Evolutionary conservation across 306 rosid genomes (phyloP).

Genomic region (Quercus robur): DNA sequence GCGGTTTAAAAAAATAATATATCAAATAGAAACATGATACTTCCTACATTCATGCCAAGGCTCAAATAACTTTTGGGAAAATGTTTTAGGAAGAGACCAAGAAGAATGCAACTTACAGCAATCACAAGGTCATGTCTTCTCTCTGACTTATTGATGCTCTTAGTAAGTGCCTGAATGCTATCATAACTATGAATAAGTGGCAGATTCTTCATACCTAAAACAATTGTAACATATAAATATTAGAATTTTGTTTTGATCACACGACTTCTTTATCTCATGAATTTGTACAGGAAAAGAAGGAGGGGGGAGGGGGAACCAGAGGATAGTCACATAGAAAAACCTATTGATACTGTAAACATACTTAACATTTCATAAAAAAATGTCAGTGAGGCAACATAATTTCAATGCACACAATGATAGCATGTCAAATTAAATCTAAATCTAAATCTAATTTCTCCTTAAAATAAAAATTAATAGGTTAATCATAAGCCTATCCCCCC

Average conservation of each 20-base stretch:
- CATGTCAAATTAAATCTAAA: background rate
- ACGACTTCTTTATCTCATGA: background rate
- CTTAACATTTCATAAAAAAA: background rate
- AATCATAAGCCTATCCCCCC: background rate
- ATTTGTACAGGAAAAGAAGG: background rate
- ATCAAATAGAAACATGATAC: background rate
- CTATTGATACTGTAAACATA: background rate
- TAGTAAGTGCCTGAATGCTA: conserved; percentile 68
- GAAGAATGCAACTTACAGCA: conserved; percentile 71
- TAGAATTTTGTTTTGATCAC: conserved; percentile 5
- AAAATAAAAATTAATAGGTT: background rate
- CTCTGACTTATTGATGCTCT: conserved; percentile 62
- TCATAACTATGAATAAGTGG: conserved; percentile 96
- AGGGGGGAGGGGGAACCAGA: background rate
- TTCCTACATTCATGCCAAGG: background rate
- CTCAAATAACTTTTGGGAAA: background rate
- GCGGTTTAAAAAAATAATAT: background rate
- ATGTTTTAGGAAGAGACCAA: conserved; percentile 1
- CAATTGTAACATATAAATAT: conserved; percentile 10
- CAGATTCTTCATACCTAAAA: conserved; percentile 74
- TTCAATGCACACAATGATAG: too few relatives aligned
- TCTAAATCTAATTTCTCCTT: background rate
- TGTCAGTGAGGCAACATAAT: background rate
- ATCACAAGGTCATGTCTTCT: conserved; percentile 91
- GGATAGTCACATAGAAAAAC: background rate